A percentile compares a stretch with the other conserved stretches of the same genome.
Evolutionary conservation across 352 stramenopile genomes (phyloP).

Genomic region (Pythium scleroteichum): DNA sequence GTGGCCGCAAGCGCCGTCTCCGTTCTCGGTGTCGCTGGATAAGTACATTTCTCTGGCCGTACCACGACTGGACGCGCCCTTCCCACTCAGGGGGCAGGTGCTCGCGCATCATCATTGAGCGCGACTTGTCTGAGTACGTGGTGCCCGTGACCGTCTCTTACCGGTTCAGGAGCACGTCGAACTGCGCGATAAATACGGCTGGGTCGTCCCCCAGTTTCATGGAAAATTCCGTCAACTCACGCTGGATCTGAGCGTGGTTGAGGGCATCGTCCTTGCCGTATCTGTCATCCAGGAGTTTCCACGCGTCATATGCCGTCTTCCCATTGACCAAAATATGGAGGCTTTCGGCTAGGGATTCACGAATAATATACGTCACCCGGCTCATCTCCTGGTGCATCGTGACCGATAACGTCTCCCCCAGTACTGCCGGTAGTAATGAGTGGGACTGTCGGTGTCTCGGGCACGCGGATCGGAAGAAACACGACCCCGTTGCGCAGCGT

Average conservation of each 20-base stretch:
- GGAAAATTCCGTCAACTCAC: too few species aligned
- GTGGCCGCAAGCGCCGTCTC: slow-evolving; percentile 6
- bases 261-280: slow-evolving; percentile 1
- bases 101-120: background rate
- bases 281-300: background rate
- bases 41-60: slow-evolving; percentile 1
- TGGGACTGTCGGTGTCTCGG: background rate
- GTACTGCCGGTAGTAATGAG: background rate
- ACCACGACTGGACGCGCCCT: slow-evolving; percentile 2
- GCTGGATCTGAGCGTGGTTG: too few species aligned
- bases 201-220: too few species aligned
- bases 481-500: background rate
- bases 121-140: background rate
- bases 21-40: slow-evolving; percentile 2
- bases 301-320: background rate
- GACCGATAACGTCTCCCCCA: background rate
- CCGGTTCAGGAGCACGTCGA: background rate
- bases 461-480: background rate
- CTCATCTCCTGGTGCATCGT: too few species aligned
- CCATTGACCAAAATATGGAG: too few species aligned
- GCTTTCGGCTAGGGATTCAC: too few species aligned
- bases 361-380: background rate
- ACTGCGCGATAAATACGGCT: too few species aligned
- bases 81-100: background rate
- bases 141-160: background rate